These are phyloP conservation scores for Emmonsia crescens DNA, from an alignment of 2,329 filamentous ascomycete species.

Conservation along the genomic window DNA sequence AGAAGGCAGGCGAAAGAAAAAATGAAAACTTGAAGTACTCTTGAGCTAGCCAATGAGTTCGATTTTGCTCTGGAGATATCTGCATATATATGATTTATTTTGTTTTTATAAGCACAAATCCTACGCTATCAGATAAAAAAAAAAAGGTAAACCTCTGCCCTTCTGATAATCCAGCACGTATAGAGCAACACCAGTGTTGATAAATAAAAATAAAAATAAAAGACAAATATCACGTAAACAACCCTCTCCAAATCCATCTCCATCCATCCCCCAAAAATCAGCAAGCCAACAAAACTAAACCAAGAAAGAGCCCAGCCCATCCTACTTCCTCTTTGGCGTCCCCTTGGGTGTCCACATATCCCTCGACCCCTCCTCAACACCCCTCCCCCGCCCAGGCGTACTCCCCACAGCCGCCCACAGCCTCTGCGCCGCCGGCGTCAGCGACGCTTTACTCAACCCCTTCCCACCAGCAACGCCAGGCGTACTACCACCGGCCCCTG, in stretches of 20 bases:
- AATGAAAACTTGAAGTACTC: too few relatives aligned
- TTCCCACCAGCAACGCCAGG: slow-evolving; percentile 13
- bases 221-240: too few relatives aligned
- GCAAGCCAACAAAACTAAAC: too few relatives aligned
- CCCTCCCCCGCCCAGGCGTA: slow-evolving; percentile 20
- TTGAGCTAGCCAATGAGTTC: too few relatives aligned
- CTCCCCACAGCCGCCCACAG: slow-evolving; percentile 30
- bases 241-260: background rate
- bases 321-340: slow-evolving; percentile 13
- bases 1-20: too few relatives aligned
- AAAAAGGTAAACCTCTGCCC: background rate
- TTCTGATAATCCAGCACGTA: background rate
- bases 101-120: background rate
- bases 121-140: background rate
- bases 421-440: slow-evolving; percentile 36
- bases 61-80: background rate
- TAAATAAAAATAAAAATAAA: too few relatives aligned
- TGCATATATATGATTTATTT: background rate
- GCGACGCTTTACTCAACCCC: slow-evolving; percentile 19
- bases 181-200: background rate
- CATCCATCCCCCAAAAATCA: background rate
- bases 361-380: slow-evolving; percentile 15
- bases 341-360: slow-evolving; percentile 31
- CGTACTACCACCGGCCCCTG: slow-evolving; percentile 16
- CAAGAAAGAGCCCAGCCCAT: too few relatives aligned